Evolutionary conservation across 805 yeast species (phyloP), one percentile per base, ranked within the genome.

Genomic region (Cyberlindnera subsufficiens): DNA sequence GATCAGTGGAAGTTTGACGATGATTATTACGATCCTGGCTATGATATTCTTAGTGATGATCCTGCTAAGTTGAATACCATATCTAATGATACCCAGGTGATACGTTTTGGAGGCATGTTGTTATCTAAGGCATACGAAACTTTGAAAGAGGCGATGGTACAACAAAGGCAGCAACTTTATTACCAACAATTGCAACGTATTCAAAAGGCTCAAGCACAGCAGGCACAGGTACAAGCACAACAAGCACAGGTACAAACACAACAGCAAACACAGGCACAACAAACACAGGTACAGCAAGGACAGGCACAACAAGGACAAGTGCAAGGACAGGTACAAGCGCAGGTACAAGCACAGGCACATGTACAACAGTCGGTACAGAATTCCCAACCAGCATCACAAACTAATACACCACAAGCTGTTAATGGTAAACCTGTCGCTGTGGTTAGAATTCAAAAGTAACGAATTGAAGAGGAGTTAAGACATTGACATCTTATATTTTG

Each of bases 71-170:
- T 90, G 54, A 90, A 90, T 58, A 83, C 84, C 49, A 87, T 90
- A 34, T 77, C 88, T 13, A 82, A 82, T 42, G 91, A 82, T 40
- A 89, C 96, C 1, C 97, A 90, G 63, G 81, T 86, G 1, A 86
- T 91, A 27, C 71, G 97, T 46, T 90, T 90, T 64, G 96, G 96
- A 8, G 78, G 95, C 6, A 89, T 89, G 96, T 65, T 91, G 29
- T 69, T 89, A 34, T 78, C 93, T 4, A 91, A 90, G 61, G 82
- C 96, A 0, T 86, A 86, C 58, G 96, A 89, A 42, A 74, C 81
- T 39, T 67, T 82, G 49, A 69, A 87, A 53, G 88, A 89, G 58
- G 83, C 90, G 17, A 79, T 86, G 42, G 74, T 78, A 55, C 80
- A 80, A 63, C 73, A 93, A 20, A 39, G 52, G 42, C 49, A 48